A percentile compares a stretch with the other conserved stretches of the same genome.
These are phyloP conservation scores for Rachicladosporium sp. DNA, from an alignment of 2,329 filamentous ascomycete species.

Conservation along the genomic window DNA sequence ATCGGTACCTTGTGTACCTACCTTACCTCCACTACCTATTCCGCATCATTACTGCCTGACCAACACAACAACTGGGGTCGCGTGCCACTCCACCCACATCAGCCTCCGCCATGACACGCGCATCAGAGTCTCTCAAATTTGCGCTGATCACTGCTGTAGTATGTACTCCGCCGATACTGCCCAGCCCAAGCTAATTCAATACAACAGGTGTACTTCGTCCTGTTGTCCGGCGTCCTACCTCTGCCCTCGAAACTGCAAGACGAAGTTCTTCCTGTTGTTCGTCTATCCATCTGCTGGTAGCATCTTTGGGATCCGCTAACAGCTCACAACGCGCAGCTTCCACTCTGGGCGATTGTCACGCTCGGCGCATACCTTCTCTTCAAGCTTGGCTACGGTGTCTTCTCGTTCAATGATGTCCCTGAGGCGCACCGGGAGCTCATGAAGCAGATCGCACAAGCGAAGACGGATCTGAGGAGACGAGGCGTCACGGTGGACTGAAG, in stretches of 20 bases:
- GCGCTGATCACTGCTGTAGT: too few species aligned
- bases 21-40: too few species aligned
- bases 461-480: slow-evolving; percentile 57
- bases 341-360: slow-evolving; percentile 81
- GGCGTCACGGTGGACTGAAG: slow-evolving; percentile 63
- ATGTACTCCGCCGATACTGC: too few species aligned
- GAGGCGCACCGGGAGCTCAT: slow-evolving; percentile 82
- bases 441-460: slow-evolving; percentile 67
- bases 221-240: slow-evolving; percentile 73
- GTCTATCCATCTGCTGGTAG: slow-evolving; percentile 24
- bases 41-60: too few species aligned
- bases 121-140: too few species aligned
- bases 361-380: slow-evolving; percentile 88
- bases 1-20: too few species aligned
- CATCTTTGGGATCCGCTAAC: too few species aligned
- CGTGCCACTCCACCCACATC: too few species aligned
- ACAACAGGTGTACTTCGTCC: slow-evolving; percentile 69
- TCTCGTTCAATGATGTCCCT: slow-evolving; percentile 94
- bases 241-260: slow-evolving; percentile 66
- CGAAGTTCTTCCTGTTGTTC: slow-evolving; percentile 79
- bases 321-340: slow-evolving; percentile 47
- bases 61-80: too few species aligned
- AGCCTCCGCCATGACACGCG: too few species aligned
- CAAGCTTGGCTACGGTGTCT: slow-evolving; percentile 80
- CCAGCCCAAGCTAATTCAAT: neutral